These are phyloP conservation scores for Crepidotus variabilis DNA, from an alignment of 768 basidiomycete species.

Conservation along the genomic window DNA sequence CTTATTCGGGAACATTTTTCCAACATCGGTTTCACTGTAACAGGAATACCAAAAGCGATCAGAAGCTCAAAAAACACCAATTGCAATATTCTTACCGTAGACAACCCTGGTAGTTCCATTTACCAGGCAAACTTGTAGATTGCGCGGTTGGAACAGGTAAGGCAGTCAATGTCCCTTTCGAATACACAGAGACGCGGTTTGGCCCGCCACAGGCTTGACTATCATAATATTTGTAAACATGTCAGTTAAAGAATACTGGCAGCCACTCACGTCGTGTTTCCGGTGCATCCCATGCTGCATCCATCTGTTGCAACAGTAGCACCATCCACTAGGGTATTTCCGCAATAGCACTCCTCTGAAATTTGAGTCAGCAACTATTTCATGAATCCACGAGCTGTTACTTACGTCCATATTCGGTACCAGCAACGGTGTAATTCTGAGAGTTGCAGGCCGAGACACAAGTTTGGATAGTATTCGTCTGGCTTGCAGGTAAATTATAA, in stretches of 20 bases:
- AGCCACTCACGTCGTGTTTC: conserved; percentile 55
- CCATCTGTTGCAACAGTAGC: conserved; percentile 45
- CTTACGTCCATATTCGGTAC: conserved; percentile 56
- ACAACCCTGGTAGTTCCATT: conserved; percentile 67
- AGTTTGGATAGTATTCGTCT: conserved; percentile 48
- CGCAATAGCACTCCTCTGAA: conserved; percentile 52
- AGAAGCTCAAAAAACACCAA: neutral
- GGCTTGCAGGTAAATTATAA: conserved; percentile 19
- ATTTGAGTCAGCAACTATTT: neutral
- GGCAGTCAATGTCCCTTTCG: conserved; percentile 45
- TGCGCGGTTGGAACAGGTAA: conserved; percentile 54
- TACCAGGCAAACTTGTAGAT: conserved; percentile 56
- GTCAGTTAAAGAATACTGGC: neutral
- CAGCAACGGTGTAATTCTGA: conserved; percentile 63
- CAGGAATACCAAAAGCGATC: neutral
- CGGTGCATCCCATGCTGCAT: conserved; percentile 76
- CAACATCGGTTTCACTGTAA: conserved; percentile 43
- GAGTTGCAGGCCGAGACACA: conserved; percentile 60
- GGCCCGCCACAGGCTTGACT: conserved; percentile 74
- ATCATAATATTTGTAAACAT: conserved; percentile 3
- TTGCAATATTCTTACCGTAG: conserved; percentile 41
- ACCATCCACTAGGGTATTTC: conserved; percentile 58
- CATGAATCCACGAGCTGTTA: conserved; percentile 32
- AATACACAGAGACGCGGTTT: conserved; percentile 69
- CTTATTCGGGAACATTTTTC: conserved; percentile 57